A percentile compares a stretch with the other conserved stretches of the same genome.
Evolutionary conservation across 768 basidiomycete genomes (phyloP).

Genomic region (Phlebiopsis flavidoalba): DNA sequence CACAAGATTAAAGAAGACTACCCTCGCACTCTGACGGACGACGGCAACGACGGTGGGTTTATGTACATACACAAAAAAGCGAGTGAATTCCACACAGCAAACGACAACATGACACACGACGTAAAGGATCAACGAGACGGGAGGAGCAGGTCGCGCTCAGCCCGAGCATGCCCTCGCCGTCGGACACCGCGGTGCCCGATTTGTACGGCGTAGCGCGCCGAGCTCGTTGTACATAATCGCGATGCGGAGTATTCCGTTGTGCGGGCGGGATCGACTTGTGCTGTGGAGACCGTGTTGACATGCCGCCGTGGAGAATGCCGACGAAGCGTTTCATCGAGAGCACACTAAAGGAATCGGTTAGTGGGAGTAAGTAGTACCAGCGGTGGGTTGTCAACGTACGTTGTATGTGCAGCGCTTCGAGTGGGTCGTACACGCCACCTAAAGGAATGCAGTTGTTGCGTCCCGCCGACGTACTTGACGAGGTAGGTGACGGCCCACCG

Average conservation of each 20-base stretch:
- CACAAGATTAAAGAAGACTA: no score
- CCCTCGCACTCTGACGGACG: not conserved
- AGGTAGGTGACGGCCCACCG: constrained; percentile 85
- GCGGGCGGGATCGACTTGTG: constrained; percentile 43
- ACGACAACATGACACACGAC: not conserved
- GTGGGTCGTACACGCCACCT: constrained; percentile 85
- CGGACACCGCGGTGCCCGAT: constrained; percentile 30
- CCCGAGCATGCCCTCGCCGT: constrained; percentile 29
- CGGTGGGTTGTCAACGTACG: constrained; percentile 33
- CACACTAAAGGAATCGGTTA: constrained; percentile 25
- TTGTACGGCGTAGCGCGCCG: constrained; percentile 25
- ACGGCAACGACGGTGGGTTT: not conserved
- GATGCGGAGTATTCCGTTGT: constrained; percentile 43
- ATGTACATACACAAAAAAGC: not conserved
- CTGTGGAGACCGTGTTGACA: constrained; percentile 46
- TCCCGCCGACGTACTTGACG: constrained; percentile 82
- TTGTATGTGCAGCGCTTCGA: constrained; percentile 89
- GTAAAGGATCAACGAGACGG: not conserved
- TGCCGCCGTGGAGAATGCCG: constrained; percentile 49
- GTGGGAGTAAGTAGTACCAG: not conserved
- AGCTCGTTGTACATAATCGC: constrained; percentile 33
- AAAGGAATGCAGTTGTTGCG: constrained; percentile 92
- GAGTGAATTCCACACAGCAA: not conserved
- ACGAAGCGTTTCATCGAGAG: constrained; percentile 62
- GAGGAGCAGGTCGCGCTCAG: not conserved